These are phyloP conservation scores for Marasmius oreades DNA, from an alignment of 1,284 basidiomycete species.

Conservation along the genomic window DNA sequence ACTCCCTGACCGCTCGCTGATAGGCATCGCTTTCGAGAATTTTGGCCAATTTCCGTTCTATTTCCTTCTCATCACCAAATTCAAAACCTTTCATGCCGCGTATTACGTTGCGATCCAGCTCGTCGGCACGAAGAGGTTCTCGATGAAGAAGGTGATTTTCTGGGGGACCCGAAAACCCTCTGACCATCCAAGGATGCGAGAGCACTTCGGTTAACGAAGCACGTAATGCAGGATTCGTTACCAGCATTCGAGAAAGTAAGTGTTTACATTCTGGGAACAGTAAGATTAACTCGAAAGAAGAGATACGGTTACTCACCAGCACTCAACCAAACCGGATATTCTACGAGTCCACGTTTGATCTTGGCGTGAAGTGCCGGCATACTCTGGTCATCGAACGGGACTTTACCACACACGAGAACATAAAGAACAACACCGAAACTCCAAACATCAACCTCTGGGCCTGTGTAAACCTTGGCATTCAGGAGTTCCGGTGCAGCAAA, in stretches of 20 bases:
- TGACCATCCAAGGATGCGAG: conserved; percentile 91
- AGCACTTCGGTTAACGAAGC: conserved; percentile 89
- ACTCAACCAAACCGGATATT: conserved; percentile 97
- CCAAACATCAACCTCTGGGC: conserved; percentile 98
- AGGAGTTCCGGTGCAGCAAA: conserved; percentile 97
- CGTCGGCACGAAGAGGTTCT: conserved; percentile 83
- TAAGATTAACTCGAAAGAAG: conserved; percentile 10
- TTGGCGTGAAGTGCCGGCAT: conserved; percentile 99
- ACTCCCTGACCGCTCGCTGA: conserved; percentile 65
- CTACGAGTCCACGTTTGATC: conserved; percentile 96
- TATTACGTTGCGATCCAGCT: conserved; percentile 85
- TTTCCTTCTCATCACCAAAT: conserved; percentile 87
- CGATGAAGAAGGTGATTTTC: conserved; percentile 86
- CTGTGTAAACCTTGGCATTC: conserved; percentile 95
- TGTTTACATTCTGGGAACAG: conserved; percentile 82
- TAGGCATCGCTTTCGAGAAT: conserved; percentile 84
- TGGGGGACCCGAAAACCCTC: conserved; percentile 80
- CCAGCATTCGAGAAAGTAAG: conserved; percentile 91
- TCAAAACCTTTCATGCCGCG: conserved; percentile 96
- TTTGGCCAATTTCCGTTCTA: conserved; percentile 70
- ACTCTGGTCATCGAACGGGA: conserved; percentile 98
- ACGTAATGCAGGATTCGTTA: conserved; percentile 86
- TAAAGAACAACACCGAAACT: conserved; percentile 98
- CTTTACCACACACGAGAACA: conserved; percentile 96
- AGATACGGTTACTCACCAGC: conserved; percentile 54